A percentile compares a stretch with the other conserved stretches of the same genome.
Evolutionary conservation across 2,329 filamentous ascomycete genomes (phyloP).

Genomic region (Apiospora malaysiana): DNA sequence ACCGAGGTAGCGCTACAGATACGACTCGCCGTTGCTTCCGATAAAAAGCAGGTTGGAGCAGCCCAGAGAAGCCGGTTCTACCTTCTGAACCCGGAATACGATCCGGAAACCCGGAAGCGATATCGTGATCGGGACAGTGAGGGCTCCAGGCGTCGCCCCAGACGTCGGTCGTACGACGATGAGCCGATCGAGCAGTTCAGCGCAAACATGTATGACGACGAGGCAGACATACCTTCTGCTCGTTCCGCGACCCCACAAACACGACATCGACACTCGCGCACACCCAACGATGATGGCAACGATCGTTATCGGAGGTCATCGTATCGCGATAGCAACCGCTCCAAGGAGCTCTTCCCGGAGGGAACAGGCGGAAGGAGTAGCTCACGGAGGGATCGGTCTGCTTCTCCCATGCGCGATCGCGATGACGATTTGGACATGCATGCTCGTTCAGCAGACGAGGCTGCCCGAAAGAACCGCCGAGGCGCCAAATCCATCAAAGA

Average conservation of each 20-base stretch:
- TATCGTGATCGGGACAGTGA: slow-evolving; percentile 65
- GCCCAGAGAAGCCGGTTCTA: slow-evolving; percentile 88
- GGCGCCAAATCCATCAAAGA: slow-evolving; percentile 54
- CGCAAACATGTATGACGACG: slow-evolving; percentile 84
- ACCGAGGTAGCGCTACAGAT: slow-evolving; percentile 74
- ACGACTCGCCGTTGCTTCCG: slow-evolving; percentile 74
- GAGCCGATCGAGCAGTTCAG: slow-evolving; percentile 67
- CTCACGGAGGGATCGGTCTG: slow-evolving; percentile 53
- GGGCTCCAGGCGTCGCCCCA: slow-evolving; percentile 35
- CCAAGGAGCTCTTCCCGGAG: slow-evolving; percentile 69
- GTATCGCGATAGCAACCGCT: slow-evolving; percentile 48
- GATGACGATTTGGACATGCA: slow-evolving; percentile 50
- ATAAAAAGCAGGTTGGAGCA: slow-evolving; percentile 82
- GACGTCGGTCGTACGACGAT: slow-evolving; percentile 47
- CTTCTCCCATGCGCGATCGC: slow-evolving; percentile 53
- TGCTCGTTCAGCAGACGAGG: slow-evolving; percentile 36
- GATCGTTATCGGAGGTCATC: slow-evolving; percentile 33
- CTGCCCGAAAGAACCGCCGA: slow-evolving; percentile 46
- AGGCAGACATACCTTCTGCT: slow-evolving; percentile 46
- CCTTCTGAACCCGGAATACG: slow-evolving; percentile 86
- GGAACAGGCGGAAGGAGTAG: slow-evolving; percentile 37
- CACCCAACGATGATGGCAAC: slow-evolving; percentile 35
- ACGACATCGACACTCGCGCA: slow-evolving; percentile 44
- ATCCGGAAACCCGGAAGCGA: slow-evolving; percentile 74
- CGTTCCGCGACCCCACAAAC: slow-evolving; percentile 35